Base-by-base conservation (phyloP, 2,329 filamentous ascomycete genomes). In the Triangularia setosa region DNA sequence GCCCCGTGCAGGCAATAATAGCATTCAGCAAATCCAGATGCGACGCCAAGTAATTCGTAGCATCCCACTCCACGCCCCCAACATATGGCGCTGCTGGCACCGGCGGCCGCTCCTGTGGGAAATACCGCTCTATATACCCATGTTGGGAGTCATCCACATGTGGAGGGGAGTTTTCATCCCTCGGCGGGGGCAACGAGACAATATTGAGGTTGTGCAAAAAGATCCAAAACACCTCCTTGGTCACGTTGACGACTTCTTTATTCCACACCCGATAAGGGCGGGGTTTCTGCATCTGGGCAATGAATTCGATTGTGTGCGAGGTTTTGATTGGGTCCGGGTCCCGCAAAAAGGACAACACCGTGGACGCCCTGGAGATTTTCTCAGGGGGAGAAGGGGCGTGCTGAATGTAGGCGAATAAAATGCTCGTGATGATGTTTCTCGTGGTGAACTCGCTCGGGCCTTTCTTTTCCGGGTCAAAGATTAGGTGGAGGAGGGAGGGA, bases 151-250 rank as follows among this genome's bases (percentile, higher is more conserved):
- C 70, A 77, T n/a, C 27, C 75, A 73, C 64, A 40, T 48, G 55
- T 53, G 60, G 55, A 5, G 61, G 58, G 11, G 61, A 21, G 12
- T 62, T 64, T 24, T 63, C 62, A 4, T n/a, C n/a, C 3, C 63
- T 21, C 28, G 69, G 57, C 1, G 78, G 72, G 1, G 88, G 85
- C 33, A 91, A 77, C 23, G 92, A 84, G 40, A 98, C 85, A 55
- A 97, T 89, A 72, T 98, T 98, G 64, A 96, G 82, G 70, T 96
- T 91, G 77, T 98, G 94, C 61, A 98, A 83, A 79, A 98, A 99
- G 74, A 98, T 98, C 94, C 94, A 99, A 75, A 99, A 99, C 27
- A 98, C 94, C 76, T 99, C 94, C 76, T 97, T 97, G 52, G 93
- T 97, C 57, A 98, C 94, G 71, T 91, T 93, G 65, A 89, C 89